Evolutionary conservation across 176 grass and related monocot species (phyloP), one percentile per base, ranked within the genome.

Genomic region (Rhynchospora breviuscula): DNA sequence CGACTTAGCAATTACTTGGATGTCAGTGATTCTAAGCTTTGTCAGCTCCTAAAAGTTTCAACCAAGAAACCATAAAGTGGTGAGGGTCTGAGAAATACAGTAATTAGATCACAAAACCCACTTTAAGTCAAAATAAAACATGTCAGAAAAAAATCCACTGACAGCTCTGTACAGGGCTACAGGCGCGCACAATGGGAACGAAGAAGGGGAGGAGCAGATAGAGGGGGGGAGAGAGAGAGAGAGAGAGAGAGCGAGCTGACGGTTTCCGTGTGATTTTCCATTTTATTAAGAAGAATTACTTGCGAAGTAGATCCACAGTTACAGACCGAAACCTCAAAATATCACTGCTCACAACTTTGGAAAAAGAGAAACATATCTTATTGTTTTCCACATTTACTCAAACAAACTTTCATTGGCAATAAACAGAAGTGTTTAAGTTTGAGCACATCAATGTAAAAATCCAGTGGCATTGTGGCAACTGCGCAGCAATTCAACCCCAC

Each of bases 21-120:
- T 95, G 60, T 90, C 86, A 8, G 93, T 99, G 87, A 99, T 93
- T 86, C 93, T 95, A 60, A 99, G 81, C 87, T 95, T 99, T 62
- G 96, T 99, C 53, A 95, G 87, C 72, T 97, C 95, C 95, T 97
- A 88, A 62, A 81, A 89, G 81, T 81, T 81, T 17, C 26, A 29
- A 29, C 26, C 26, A 29, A 29, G 26, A 29, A 29, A 29, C 26
- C 26, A 29, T 29, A 29, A 29, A 29, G 26, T 29, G 26, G 26
- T 29, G 26, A 29, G 26, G 26, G 26, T 29, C 26, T 29, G 26
- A 29, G 26, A 29, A 29, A 29, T 29, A 29, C 0, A 29, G 26
- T 29, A 29, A 29, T 29, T 29, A 29, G 26, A 29, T 29, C 26
- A 29, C 26, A 29, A 29, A 29, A 29, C 26, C 26, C 26, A 29